A percentile compares a stretch with the other conserved stretches of the same genome.
phyloP scores from a whole-genome alignment of 2,329 filamentous ascomycete species.

The Cladosporium sp. region DNA sequence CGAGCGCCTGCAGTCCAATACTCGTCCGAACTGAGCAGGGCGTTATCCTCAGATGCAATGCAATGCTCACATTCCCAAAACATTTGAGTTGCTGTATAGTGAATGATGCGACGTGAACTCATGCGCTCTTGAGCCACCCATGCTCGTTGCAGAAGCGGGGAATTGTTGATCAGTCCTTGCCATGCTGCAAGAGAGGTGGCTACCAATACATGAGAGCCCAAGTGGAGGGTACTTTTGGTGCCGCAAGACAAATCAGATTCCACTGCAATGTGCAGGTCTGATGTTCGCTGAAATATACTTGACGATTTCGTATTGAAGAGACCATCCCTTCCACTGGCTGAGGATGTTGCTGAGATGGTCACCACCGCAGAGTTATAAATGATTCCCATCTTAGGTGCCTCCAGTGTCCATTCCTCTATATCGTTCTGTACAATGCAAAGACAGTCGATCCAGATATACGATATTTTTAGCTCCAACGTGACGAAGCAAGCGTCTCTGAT shows the following conservation, averaged over 20 bases:
- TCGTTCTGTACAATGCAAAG: constrained; percentile 18
- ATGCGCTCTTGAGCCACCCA: not conserved
- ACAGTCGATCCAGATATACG: constrained; percentile 16
- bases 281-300: not conserved
- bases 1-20: not conserved
- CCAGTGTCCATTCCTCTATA: constrained; percentile 13
- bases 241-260: not conserved
- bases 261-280: not conserved
- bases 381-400: constrained; percentile 14
- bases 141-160: not conserved
- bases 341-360: constrained; percentile 15
- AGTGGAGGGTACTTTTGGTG: not conserved
- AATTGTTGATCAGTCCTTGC: not conserved
- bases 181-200: not conserved
- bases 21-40: not conserved
- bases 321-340: constrained; percentile 1
- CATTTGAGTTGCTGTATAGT: not conserved
- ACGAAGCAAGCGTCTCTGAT: not conserved
- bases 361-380: constrained; percentile 14
- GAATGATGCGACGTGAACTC: not conserved
- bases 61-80: not conserved
- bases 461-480: not conserved
- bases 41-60: not conserved
- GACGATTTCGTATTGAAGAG: not conserved
- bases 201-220: too few relatives aligned